Base-by-base conservation (phyloP, 1,284 basidiomycete genomes). In the Porogramme epimiltina region DNA sequence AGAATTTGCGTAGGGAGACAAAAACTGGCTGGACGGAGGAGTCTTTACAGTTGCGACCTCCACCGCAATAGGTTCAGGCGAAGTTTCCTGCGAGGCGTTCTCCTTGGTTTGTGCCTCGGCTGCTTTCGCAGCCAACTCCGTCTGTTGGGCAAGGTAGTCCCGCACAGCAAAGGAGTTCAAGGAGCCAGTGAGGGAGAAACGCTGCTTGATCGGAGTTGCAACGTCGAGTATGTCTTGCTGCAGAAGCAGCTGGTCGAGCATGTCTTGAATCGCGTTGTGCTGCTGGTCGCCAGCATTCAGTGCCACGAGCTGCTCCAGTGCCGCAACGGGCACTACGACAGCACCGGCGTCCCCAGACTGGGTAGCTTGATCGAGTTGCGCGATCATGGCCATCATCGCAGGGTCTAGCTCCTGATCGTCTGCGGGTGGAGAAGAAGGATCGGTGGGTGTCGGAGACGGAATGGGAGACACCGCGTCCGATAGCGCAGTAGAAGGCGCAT, bases 151-250 rank as follows among this genome's bases (percentile, higher is more conserved):
- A 19, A 56, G 42, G 26, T 52, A 56, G 31, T 52, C 47, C 4
- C 46, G 54, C 13, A 51, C 58, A 4, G 54, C 54, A 16, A 52
- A 39, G 9, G 55, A 52, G 3, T 54, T 50, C 8, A 59, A 37
- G 47, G 54, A 53, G 5, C 52, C 50, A 20, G 46, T 59, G 28
- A 59, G 42, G 36, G 58, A 59, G 25, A 56, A 59, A 8, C 58
- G 54, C 22, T 59, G 58, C 43, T 56, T 56, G 48, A 59, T 25
- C 11, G 58, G 58, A 11, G 58, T 59, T 28, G 55, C 58, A 28
- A 59, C 51, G 43, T 59, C 58, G 19, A 59, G 50, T 6, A 37
- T 43, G 16, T 59, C 58, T 36, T 59, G 46, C 37, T 56, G 55
- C 2, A 52, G 47, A 6, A 59, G 48, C 23, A 59, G 37, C 38